Evolutionary conservation across 305 asterid genomes (phyloP), one percentile per base, ranked within the genome.

Genomic region (Solanum hybrid): DNA sequence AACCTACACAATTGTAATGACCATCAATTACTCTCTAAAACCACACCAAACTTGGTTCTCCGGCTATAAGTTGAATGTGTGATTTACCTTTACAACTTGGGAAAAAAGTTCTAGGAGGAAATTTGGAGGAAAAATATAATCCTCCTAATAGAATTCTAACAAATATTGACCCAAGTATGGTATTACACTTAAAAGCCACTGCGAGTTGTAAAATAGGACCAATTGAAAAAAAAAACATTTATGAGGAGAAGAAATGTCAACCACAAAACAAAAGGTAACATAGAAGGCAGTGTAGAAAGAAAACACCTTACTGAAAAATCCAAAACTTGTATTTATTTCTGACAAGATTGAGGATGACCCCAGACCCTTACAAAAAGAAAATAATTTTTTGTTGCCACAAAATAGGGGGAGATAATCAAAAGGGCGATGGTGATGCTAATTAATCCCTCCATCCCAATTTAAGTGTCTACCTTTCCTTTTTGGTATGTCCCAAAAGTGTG

Each of bases 1-100:
- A 90, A 97, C 99, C 99, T 97, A 92, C 90, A 88, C 37, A 90
- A 86, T 85, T 90, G 93, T 73, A 91, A 75, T 79, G 76, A 70
- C 85, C 89, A 91, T 87, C 79, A 51, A 79, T 41, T 89, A 89
- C 86, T 82, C 70, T 86, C 38, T 73, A 88, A 61, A 86, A 41
- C 87, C 65, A 85, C 79, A 91, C 27, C 90, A 88, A 90, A 73
- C 79, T 68, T 89, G 88, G 75, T 91, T 76, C 82, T 83, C 85
- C 70, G 22, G 77, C 39, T 89, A 45, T 29, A 32, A 81, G 45
- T 89, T 78, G 37, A 81, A 89, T 78, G 87, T 57, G 68, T 29
- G 73, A 75, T 88, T 77, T 68, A 34, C 29, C 26, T 45, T 45
- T 73, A 36, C 34, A 75, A 33, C 37, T 57, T 34, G 70, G 32